Base-by-base conservation (phyloP, 2,329 filamentous ascomycete species). In the Neopestalotiopsis sp. region DNA sequence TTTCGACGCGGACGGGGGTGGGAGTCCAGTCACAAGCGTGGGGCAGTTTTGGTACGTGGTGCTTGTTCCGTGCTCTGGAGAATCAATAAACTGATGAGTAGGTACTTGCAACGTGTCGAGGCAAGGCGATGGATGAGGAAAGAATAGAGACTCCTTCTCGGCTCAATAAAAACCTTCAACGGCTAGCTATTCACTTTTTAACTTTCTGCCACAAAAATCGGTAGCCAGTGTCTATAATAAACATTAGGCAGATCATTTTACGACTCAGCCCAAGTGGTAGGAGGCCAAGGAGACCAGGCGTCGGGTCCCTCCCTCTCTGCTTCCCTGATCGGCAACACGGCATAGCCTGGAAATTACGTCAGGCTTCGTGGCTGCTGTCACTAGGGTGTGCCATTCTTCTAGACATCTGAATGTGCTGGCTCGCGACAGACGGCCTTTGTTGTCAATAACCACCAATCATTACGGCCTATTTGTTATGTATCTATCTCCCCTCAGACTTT, bases 341-440 rank as follows among this genome's bases (percentile, higher is more conserved):
- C 61, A 64, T 32, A 64, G 61, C 61, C 61, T 49, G 34, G 61
- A 53, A 53, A 64, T 64, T 64, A 64, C 61, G 61, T 64, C 61
- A 64, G 42, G 61, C 61, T 28, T 64, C 20, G 38, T 24, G 34
- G 61, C 14, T 62, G 59, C 59, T 34, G n/a, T 28, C 24, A 32
- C 30, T 62, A 20, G 45, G 45, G 17, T 53, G 45, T 20, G 20
- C 45, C 45, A 53, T 20, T n/a, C 14, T 53, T 20, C 45, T n/a
- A 10, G 59, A 30, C 59, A n/a, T 20, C 28, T 40, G 59, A 13
- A 62, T 14, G 30, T 62, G 34, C 14, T 59, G 57, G 20, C 24
- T 34, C 9, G 45, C 17, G 17, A 17, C 45, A 38, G 6, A 38
- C 34, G 34, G 24, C 10, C 34, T 38, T 38, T 38, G 34, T 38